Percentiles rank a stretch among this genome's conserved stretches.
Conservation (phyloP, 164 flowering plant species). For the Magnolia officinalis region DNA sequence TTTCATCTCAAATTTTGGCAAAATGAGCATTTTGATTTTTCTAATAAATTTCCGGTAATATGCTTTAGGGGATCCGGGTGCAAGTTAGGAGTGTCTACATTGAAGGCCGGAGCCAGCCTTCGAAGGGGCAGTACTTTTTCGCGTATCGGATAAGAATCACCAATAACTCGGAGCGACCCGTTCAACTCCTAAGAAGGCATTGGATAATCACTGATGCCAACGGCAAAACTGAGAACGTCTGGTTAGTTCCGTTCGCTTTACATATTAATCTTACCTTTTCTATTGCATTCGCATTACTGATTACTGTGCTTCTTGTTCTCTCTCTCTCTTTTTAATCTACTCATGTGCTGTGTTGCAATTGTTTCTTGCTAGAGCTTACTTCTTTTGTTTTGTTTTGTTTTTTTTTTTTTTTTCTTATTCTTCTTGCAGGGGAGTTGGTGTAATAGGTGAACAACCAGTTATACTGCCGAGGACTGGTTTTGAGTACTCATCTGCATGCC, state of each 20-base stretch:
- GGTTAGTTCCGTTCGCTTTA: slow-evolving; percentile 30
- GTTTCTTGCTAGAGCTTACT: neutral
- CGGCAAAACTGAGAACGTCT: slow-evolving; percentile 73
- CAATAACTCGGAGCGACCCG: slow-evolving; percentile 83
- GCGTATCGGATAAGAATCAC: slow-evolving; percentile 92
- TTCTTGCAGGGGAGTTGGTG: slow-evolving; percentile 74
- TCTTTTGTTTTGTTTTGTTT: neutral
- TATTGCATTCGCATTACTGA: neutral
- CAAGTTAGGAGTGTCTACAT: slow-evolving; percentile 93
- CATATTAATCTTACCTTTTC: neutral
- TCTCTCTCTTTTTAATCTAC: neutral
- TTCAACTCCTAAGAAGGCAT: slow-evolving; percentile 92
- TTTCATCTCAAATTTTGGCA: neutral
- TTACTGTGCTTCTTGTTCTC: neutral
- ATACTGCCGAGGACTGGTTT: slow-evolving; percentile 83
- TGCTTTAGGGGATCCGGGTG: slow-evolving; percentile 74
- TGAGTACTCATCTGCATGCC: slow-evolving; percentile 97
- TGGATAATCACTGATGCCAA: slow-evolving; percentile 92
- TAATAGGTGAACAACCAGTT: slow-evolving; percentile 96
- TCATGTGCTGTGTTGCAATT: neutral
- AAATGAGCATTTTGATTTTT: neutral
- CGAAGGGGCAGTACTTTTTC: slow-evolving; percentile 72
- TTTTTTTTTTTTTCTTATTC: neutral
- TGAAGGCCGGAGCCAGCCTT: slow-evolving; percentile 83
- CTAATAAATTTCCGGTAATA: neutral